A percentile compares a stretch with the other conserved stretches of the same genome.
These are phyloP conservation scores for Lyophyllum shimeji DNA, from an alignment of 768 basidiomycete species.

Conservation along the genomic window DNA sequence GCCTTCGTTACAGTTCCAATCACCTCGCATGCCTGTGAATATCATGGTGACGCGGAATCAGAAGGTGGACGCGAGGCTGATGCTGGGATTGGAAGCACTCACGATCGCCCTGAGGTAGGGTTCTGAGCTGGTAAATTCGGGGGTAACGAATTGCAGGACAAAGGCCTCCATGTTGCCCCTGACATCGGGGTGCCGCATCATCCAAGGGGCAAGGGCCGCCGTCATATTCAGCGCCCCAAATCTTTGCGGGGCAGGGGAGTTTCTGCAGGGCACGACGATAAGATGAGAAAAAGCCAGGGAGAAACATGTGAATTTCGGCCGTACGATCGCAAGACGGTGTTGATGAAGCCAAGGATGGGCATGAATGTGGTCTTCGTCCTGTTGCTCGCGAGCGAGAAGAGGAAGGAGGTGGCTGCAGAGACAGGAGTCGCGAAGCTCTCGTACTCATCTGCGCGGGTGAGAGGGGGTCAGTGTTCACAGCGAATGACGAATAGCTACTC, in stretches of 20 bases:
- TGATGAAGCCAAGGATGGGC: constrained; percentile 77
- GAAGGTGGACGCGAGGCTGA: neutral
- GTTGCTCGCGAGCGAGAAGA: constrained; percentile 74
- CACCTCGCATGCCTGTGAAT: constrained; percentile 72
- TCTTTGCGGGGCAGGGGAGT: constrained; percentile 58
- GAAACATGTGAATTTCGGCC: constrained; percentile 23
- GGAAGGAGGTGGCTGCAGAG: constrained; percentile 77
- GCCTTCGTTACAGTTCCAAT: constrained; percentile 71
- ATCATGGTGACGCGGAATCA: neutral
- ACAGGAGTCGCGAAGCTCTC: constrained; percentile 77
- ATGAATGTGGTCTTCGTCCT: constrained; percentile 82
- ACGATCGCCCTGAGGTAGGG: constrained; percentile 80
- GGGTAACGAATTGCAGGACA: constrained; percentile 69
- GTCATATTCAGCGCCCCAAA: constrained; percentile 89
- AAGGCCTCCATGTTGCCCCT: constrained; percentile 77
- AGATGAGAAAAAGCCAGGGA: neutral
- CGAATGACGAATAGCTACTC: neutral
- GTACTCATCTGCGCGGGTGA: constrained; percentile 62
- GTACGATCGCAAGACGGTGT: constrained; percentile 66
- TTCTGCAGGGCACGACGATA: constrained; percentile 23
- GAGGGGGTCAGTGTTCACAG: neutral
- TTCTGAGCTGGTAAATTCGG: constrained; percentile 64
- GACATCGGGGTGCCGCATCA: constrained; percentile 84
- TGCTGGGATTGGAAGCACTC: constrained; percentile 27
- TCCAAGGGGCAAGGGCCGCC: constrained; percentile 70